Percentiles rank a stretch among this genome's conserved stretches.
phyloP scores from a whole-genome alignment of 2,329 filamentous ascomycete species.

The Nemania sp. region DNA sequence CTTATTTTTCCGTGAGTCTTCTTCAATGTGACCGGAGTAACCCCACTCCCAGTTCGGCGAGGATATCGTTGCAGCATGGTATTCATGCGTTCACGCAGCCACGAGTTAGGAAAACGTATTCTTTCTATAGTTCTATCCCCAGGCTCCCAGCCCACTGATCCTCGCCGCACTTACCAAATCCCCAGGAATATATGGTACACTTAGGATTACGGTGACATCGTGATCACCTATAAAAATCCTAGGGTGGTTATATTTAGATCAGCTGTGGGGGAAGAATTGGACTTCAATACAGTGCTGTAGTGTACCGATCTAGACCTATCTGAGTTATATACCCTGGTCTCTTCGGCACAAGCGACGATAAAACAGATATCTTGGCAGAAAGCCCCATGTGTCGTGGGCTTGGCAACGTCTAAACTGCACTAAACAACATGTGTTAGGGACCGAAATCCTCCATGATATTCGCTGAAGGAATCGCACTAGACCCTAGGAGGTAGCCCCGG shows the following conservation, averaged over 20 bases:
- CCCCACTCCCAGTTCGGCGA: neutral
- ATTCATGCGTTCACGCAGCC: conserved; percentile 2
- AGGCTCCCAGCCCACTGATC: conserved; percentile 15
- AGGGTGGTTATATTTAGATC: conserved; percentile 38
- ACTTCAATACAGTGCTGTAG: neutral
- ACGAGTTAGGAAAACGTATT: neutral
- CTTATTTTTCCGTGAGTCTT: conserved; percentile 1
- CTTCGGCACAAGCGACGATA: conserved; percentile 7
- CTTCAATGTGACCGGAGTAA: conserved; percentile 1
- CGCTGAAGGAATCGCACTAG: conserved; percentile 25
- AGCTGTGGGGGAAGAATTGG: conserved; percentile 14
- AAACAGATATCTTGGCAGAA: conserved; percentile 7
- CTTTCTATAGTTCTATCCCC: conserved; percentile 23
- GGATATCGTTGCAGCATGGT: neutral
- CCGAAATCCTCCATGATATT: neutral
- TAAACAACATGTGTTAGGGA: conserved; percentile 9
- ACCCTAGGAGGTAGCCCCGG: conserved; percentile 11
- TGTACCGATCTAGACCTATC: neutral
- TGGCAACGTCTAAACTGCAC: neutral
- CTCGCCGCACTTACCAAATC: conserved; percentile 16
- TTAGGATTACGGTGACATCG: conserved; percentile 36
- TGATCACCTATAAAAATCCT: conserved; percentile 34
- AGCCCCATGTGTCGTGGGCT: conserved; percentile 27
- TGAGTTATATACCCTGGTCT: neutral
- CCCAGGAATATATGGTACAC: conserved; percentile 7